Evolutionary conservation across 1,284 basidiomycete species (phyloP).

Genomic region (Fistulinella cinereoalba): DNA sequence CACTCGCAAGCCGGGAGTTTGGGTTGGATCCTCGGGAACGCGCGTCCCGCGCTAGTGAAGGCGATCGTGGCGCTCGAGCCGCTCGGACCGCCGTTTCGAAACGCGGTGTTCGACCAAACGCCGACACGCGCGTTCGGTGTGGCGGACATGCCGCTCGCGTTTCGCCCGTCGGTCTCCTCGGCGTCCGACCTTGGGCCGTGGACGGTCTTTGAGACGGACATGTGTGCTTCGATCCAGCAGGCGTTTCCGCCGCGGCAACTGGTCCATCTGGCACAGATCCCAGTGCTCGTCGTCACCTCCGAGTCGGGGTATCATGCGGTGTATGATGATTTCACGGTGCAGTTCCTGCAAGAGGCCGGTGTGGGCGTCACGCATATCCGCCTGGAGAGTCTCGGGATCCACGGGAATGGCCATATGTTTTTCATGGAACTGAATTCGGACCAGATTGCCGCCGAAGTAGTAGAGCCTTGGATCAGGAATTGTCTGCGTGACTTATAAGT

Average conservation of each 20-base stretch:
- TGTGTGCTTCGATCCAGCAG: conserved; percentile 44
- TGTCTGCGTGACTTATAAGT: too few relatives aligned
- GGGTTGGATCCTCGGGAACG: conserved; percentile 49
- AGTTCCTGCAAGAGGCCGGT: conserved; percentile 43
- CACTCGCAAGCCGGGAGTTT: conserved; percentile 48
- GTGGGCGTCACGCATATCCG: conserved; percentile 42
- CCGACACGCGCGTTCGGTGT: conserved; percentile 42
- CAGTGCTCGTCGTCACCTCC: conserved; percentile 46
- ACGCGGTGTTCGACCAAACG: conserved; percentile 41
- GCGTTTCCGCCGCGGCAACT: conserved; percentile 41
- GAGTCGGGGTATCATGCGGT: conserved; percentile 48
- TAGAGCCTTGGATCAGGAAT: conserved; percentile 39
- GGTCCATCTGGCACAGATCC: conserved; percentile 40
- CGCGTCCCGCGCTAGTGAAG: conserved; percentile 41
- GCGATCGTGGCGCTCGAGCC: conserved; percentile 49
- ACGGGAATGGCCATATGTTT: conserved; percentile 48
- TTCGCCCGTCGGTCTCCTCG: conserved; percentile 39
- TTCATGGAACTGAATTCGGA: conserved; percentile 51
- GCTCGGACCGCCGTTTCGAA: conserved; percentile 46
- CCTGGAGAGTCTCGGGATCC: conserved; percentile 43
- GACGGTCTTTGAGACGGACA: conserved; percentile 24
- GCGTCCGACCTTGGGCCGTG: conserved; percentile 35
- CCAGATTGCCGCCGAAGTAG: conserved; percentile 39
- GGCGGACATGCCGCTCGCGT: conserved; percentile 44
- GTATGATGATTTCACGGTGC: conserved; percentile 45